phyloP scores from a whole-genome alignment of 805 yeast species.

The Kodamaea fukazawae region DNA sequence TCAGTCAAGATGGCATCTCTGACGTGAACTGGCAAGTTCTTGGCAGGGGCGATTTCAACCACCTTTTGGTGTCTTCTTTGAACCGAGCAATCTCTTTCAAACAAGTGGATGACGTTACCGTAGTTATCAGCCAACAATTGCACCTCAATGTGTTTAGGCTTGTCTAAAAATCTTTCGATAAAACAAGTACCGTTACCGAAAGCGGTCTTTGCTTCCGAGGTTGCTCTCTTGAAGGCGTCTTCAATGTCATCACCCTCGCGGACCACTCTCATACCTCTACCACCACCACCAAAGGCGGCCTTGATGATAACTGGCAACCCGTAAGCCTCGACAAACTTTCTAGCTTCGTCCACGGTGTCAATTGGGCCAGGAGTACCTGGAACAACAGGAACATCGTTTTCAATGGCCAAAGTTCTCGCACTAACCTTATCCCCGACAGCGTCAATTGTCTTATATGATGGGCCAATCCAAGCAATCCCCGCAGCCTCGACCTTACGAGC shows the following conservation, averaged over 20 bases:
- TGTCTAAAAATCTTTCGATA: slow-evolving; percentile 91
- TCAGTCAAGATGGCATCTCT: slow-evolving; percentile 92
- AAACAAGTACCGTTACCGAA: slow-evolving; percentile 98
- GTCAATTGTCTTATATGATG: slow-evolving; percentile 82
- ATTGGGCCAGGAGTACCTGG: slow-evolving; percentile 99
- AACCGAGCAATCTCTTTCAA: slow-evolving; percentile 98
- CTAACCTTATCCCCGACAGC: slow-evolving; percentile 96
- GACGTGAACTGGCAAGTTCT: slow-evolving; percentile 75
- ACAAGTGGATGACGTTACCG: slow-evolving; percentile 93
- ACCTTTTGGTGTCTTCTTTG: slow-evolving; percentile 99
- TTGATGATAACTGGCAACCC: slow-evolving; percentile 97
- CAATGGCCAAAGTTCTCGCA: slow-evolving; percentile 83
- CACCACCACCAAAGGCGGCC: slow-evolving; percentile 99
- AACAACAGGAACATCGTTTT: slow-evolving; percentile 84
- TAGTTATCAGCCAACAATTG: slow-evolving; percentile 90
- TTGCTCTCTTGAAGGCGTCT: slow-evolving; percentile 92
- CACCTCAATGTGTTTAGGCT: slow-evolving; percentile 97
- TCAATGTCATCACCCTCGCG: slow-evolving; percentile 90
- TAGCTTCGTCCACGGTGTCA: slow-evolving; percentile 73
- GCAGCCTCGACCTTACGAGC: slow-evolving; percentile 87
- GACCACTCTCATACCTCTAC: slow-evolving; percentile 99
- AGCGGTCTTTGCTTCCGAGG: slow-evolving; percentile 91
- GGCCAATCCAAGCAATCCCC: slow-evolving; percentile 97
- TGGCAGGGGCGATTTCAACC: slow-evolving; percentile 97
- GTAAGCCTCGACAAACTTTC: slow-evolving; percentile 71